Percentiles rank a stretch among this genome's conserved stretches.
These are phyloP conservation scores for Aureobasidium vineae DNA, from an alignment of 2,329 filamentous ascomycete genomes.

Conservation along the genomic window DNA sequence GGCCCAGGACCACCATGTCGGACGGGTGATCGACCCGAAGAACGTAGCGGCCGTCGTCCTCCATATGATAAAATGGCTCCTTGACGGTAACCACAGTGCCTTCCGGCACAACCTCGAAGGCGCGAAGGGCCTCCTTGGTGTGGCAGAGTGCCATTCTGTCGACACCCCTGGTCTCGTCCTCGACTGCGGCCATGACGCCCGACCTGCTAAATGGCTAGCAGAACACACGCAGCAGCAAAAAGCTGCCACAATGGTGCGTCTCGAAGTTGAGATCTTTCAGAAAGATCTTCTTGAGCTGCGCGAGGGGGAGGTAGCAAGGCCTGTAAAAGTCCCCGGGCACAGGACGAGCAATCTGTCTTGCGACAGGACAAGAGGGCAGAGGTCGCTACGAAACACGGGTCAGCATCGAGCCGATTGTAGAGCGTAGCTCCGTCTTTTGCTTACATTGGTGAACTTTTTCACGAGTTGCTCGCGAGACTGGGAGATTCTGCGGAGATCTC, in stretches of 20 bases:
- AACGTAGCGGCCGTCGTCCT: constrained; percentile 17
- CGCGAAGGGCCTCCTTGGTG: constrained; percentile 12
- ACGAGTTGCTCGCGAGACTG: background rate
- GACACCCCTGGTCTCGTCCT: constrained; percentile 42
- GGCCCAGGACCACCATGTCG: constrained; percentile 31
- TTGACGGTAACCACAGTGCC: constrained; percentile 33
- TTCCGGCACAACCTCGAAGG: constrained; percentile 26
- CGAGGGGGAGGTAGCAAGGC: constrained; percentile 29
- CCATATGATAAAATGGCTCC: constrained; percentile 32
- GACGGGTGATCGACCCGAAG: constrained; percentile 35
- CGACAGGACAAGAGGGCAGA: background rate
- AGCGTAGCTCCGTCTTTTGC: background rate
- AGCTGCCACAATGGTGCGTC: constrained; percentile 31
- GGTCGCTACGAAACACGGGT: background rate
- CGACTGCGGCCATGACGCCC: constrained; percentile 32
- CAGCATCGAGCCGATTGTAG: background rate
- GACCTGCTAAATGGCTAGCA: constrained; percentile 25
- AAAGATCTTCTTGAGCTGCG: constrained; percentile 29
- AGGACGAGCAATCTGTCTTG: background rate
- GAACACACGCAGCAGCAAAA: constrained; percentile 31
- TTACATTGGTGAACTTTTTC: background rate
- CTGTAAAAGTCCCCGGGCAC: constrained; percentile 29
- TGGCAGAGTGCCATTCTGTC: constrained; percentile 33
- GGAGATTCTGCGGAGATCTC: background rate
- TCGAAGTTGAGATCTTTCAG: constrained; percentile 31